A percentile compares a stretch with the other conserved stretches of the same genome.
Conservation (phyloP, 495 filamentous ascomycete species). For the Melanomma pulvis-pyrius region DNA sequence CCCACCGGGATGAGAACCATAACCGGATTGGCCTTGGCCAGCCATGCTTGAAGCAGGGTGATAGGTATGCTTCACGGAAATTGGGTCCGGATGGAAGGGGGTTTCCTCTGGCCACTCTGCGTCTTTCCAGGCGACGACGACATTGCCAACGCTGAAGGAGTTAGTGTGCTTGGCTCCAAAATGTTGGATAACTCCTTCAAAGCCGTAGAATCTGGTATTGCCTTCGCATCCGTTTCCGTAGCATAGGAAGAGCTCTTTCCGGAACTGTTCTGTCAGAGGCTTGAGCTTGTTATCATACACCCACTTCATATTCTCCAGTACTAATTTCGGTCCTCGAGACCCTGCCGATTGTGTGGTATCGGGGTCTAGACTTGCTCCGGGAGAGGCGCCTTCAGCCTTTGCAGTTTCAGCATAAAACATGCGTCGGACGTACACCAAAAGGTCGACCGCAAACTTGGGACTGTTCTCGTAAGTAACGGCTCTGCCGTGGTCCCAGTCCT, state of each 20-base stretch:
- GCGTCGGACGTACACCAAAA: constrained; percentile 63
- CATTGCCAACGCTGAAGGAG: constrained; percentile 64
- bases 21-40: constrained; percentile 18
- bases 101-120: constrained; percentile 76
- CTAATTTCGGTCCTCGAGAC: constrained; percentile 52
- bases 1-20: constrained; percentile 44
- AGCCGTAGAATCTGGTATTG: constrained; percentile 65
- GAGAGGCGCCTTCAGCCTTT: constrained; percentile 51
- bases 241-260: constrained; percentile 75
- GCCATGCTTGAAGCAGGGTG: constrained; percentile 35
- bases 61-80: constrained; percentile 43
- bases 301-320: constrained; percentile 85
- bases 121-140: constrained; percentile 71
- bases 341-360: constrained; percentile 55
- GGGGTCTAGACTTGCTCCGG: constrained; percentile 46
- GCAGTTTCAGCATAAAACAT: constrained; percentile 63
- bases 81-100: constrained; percentile 66
- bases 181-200: constrained; percentile 78
- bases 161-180: constrained; percentile 78
- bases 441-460: constrained; percentile 66
- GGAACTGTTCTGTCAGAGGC: constrained; percentile 60
- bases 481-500: constrained; percentile 59
- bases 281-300: constrained; percentile 76
- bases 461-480: constrained; percentile 61
- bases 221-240: constrained; percentile 60